Evolutionary conservation across 2,329 filamentous ascomycete species (phyloP), one percentile per base, ranked within the genome.

Genomic region (Penicillium sp.): DNA sequence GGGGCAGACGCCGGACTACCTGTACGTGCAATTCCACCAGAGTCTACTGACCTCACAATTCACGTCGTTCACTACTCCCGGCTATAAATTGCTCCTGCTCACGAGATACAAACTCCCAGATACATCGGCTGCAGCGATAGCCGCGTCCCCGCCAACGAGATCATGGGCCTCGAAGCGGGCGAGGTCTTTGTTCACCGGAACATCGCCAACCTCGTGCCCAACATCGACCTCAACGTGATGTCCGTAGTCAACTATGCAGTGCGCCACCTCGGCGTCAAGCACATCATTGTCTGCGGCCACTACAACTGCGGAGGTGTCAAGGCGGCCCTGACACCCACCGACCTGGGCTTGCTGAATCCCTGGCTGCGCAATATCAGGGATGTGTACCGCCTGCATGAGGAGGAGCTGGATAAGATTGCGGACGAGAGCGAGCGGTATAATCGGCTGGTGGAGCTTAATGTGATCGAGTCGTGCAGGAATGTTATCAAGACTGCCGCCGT

Each of bases 231-330:
- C 11, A 72, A 67, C 41, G 65, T 68, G 25, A 71, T 71, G 64
- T 70, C 71, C 11, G 71, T 73, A 12, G 70, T 73, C 42, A 70
- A 73, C 39, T 73, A 73, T 56, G 71, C 71, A 1, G 71, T 73
- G 22, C 56, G 68, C 8, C 69, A 73, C 57, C 57, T 73, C 15
- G 56, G 81, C 66, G 88, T 90, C 67, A 83, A 88, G 74, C 87
- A 90, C 75, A 84, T 91, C 54, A 82, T 90, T 57, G 82, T 91
- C 11, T 90, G 87, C 76, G 88, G 88, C 0, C 88, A 91, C 79
- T 85, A 87, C 51, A 78, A 78, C 57, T 91, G 88, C 73, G 88
- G 88, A 38, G 88, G 88, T n/a, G 86, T 88, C 49, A 82, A 81
- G 14, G 88, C 86, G 0, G 84, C 87, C 5, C 45, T 73, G 72